A percentile compares a stretch with the other conserved stretches of the same genome.
phyloP scores from a whole-genome alignment of 2,329 filamentous ascomycete species.

The Sarocladium brachiariae region DNA sequence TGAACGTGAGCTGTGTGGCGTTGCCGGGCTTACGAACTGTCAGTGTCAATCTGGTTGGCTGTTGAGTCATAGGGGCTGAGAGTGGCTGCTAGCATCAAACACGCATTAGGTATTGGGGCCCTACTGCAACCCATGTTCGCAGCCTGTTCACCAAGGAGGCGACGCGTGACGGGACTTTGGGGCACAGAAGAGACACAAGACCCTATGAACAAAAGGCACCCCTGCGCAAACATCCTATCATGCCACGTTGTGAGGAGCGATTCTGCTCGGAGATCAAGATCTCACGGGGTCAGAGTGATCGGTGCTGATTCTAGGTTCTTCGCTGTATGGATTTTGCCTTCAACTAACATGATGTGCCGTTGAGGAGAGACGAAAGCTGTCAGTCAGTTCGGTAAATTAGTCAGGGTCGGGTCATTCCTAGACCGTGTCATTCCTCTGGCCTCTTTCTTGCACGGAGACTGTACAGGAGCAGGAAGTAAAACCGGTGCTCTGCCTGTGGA shows the following conservation, averaged over 20 bases:
- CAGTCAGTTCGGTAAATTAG: too few species aligned
- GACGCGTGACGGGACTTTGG: not conserved
- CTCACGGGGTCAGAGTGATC: not conserved
- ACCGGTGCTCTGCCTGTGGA: too few species aligned
- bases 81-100: not conserved
- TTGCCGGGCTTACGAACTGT: not conserved
- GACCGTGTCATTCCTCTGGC: too few species aligned
- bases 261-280: not conserved
- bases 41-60: too few species aligned
- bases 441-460: too few species aligned
- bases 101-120: too few species aligned
- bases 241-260: not conserved
- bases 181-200: not conserved
- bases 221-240: not conserved
- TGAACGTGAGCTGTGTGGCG: not conserved
- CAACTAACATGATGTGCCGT: too few species aligned
- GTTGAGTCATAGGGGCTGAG: slow-evolving; percentile 6
- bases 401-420: too few species aligned
- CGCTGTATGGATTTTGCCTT: too few species aligned
- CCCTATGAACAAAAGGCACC: not conserved
- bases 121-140: not conserved
- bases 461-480: too few species aligned
- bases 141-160: not conserved
- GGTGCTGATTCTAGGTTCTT: not conserved
- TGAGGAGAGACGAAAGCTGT: too few species aligned